Base-by-base conservation (phyloP, 192 early-diverging fungal genomes). In the Helicostylum pulchrum region DNA sequence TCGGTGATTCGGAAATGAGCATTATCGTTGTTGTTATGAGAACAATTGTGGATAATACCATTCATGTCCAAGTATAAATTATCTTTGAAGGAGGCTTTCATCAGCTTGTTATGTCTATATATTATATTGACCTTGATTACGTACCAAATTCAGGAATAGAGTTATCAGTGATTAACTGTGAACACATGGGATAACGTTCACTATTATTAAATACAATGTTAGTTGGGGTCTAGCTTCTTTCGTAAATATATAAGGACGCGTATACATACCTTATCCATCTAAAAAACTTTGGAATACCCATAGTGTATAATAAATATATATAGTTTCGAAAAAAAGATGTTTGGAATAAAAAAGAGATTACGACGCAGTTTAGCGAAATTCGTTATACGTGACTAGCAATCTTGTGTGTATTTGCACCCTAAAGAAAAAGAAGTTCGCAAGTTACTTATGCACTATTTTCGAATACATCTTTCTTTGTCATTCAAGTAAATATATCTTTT, bases 41-140 rank as follows among this genome's bases (percentile, higher is more conserved):
- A 92, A 78, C 95, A 99, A 68, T 93, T 91, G 76, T 97, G 97
- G 74, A 99, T 93, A 61, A 99, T 95, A 34, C 97, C 97, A 73
- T 99, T 99, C 95, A 99, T 96, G 68, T 99, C 96, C 80, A 98
- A 80, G 66, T 98, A 98, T 50, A 98, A 81, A 70, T 97, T 97
- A 78, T 97, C 95, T 84, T 81, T 58, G 61, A 0, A 10, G 9
- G 3, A 10, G 9, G 32, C 39, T 42, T 19, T 14, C 11, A 20
- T 8, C 2, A 8, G 7, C 12, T 4, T 57, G 11, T 53, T 53
- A 12, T 53, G 19, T 12, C 21, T 9, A 12, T 8, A 34, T 57
- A 32, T n/a, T 5, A 47, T 36, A 60, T 53, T 23, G 7, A 12
- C 9, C 7, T 7, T 12, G 42, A 21, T 52, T 44, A 53, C 53